Base-by-base conservation (phyloP, 2,329 filamentous ascomycete species). In the Aspergillus neoniger region DNA sequence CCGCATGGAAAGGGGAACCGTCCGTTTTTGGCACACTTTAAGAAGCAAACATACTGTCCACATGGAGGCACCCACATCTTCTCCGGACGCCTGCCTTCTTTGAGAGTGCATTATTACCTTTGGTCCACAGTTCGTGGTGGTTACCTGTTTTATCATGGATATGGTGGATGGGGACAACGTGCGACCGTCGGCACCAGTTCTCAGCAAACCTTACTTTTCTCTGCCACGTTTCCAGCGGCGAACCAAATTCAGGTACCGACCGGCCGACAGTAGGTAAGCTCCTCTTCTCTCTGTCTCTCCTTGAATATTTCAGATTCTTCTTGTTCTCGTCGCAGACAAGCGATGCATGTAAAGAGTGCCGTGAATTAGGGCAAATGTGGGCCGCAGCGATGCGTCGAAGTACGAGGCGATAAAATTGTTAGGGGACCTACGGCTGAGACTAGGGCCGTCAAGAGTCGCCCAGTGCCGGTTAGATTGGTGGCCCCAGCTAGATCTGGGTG, bases 401-500 rank as follows among this genome's bases (percentile, higher is more conserved):
- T 36, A 36, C 32, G 32, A 36, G 25, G 19, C 19, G 44, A 30
- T 28, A 30, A 36, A 21, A 5, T 19, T 21, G 25, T 14, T 36
- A 36, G 32, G 32, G 32, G 32, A 36, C 32, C 36, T 44, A 43
- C 39, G 43, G 39, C 25, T 47, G 39, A 43, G 23, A 44, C 28
- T 44, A 55, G 30, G 53, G 53, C 53, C 53, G 53, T 55, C 53
- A 55, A 15, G 32, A 53, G 12, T 32, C 53, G 53, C 39, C 52
- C 52, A 55, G 38, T 50, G 53, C 53, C 39, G 39, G 25, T 15
- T 43, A 44, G 53, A 36, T 30, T 47, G 41, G 53, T 44, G 39
- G 53, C 19, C 28, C 53, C 36, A 36, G 53, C 21, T 55, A 47
- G 53, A 47, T 55, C 36, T 47, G 30, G 41, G 25, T 47, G 39